phyloP scores from a whole-genome alignment of 108 stramenopile species.

The Licmophora abbreviata region DNA sequence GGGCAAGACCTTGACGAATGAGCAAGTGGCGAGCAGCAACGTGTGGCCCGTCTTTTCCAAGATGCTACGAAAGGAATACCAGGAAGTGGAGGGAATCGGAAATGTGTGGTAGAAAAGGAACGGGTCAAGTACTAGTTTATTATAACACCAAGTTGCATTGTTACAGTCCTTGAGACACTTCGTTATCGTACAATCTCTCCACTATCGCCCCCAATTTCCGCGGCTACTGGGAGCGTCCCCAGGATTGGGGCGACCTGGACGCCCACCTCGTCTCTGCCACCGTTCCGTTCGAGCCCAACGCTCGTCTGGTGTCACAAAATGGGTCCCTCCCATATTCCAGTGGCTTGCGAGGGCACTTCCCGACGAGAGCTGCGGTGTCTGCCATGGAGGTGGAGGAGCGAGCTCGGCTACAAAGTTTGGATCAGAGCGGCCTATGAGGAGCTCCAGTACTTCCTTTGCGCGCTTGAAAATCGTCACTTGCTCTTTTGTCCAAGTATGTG shows the following conservation, averaged over 20 bases:
- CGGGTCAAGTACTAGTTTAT: too few species aligned
- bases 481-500: too few species aligned
- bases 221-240: too few species aligned
- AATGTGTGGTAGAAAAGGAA: constrained; percentile 67
- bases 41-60: constrained; percentile 57
- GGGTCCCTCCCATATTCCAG: constrained; percentile 4
- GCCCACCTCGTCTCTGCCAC: too few species aligned
- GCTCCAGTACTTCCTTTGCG: background rate
- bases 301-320: constrained; percentile 4
- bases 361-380: background rate
- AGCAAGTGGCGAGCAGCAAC: constrained; percentile 53
- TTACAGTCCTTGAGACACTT: too few species aligned
- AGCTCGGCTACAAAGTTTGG: constrained; percentile 6
- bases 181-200: too few species aligned
- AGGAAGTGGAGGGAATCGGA: constrained; percentile 73
- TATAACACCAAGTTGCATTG: too few species aligned
- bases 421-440: background rate
- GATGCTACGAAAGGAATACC: constrained; percentile 73
- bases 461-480: background rate
- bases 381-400: constrained; percentile 3
- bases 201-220: too few species aligned
- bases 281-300: constrained; percentile 5
- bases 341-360: background rate
- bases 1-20: constrained; percentile 66
- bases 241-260: too few species aligned